These are phyloP conservation scores for Amphichorda felina DNA, from an alignment of 2,329 filamentous ascomycete genomes.

Conservation along the genomic window DNA sequence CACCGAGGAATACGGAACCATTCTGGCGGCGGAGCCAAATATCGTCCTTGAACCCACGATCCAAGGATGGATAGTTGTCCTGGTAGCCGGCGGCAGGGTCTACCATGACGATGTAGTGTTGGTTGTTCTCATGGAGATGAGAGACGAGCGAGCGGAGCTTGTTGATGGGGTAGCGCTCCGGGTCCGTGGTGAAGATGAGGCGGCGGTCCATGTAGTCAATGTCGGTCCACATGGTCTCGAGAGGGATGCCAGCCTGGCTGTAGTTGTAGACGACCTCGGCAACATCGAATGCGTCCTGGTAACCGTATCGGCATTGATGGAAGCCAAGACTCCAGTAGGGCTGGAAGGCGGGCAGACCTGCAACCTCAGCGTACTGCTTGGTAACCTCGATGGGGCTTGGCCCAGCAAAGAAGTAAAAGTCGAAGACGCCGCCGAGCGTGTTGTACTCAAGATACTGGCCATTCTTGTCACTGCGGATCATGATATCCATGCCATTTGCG, in stretches of 20 bases:
- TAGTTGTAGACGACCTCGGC: constrained; percentile 58
- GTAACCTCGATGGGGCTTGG: constrained; percentile 57
- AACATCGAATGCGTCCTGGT: constrained; percentile 58
- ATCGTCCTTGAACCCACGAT: constrained; percentile 29
- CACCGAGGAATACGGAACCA: constrained; percentile 45
- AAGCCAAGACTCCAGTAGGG: constrained; percentile 69
- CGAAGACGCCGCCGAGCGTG: constrained; percentile 63
- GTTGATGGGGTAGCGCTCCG: constrained; percentile 51
- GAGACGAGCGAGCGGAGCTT: constrained; percentile 54
- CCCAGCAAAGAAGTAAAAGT: constrained; percentile 70
- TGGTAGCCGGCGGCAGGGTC: constrained; percentile 52
- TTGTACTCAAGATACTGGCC: constrained; percentile 73
- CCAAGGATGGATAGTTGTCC: constrained; percentile 31
- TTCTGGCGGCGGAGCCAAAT: constrained; percentile 39
- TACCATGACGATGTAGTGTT: constrained; percentile 68
- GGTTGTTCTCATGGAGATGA: constrained; percentile 53
- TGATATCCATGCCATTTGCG: constrained; percentile 62
- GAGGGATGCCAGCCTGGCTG: constrained; percentile 48
- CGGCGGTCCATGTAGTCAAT: constrained; percentile 56
- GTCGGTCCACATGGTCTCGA: constrained; percentile 67
- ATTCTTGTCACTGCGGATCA: constrained; percentile 50
- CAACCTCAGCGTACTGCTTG: constrained; percentile 54
- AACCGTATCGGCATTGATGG: constrained; percentile 79
- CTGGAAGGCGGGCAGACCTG: constrained; percentile 66
- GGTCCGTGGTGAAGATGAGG: constrained; percentile 50